phyloP scores from a whole-genome alignment of 768 basidiomycete species.

The Suillus clintonianus region DNA sequence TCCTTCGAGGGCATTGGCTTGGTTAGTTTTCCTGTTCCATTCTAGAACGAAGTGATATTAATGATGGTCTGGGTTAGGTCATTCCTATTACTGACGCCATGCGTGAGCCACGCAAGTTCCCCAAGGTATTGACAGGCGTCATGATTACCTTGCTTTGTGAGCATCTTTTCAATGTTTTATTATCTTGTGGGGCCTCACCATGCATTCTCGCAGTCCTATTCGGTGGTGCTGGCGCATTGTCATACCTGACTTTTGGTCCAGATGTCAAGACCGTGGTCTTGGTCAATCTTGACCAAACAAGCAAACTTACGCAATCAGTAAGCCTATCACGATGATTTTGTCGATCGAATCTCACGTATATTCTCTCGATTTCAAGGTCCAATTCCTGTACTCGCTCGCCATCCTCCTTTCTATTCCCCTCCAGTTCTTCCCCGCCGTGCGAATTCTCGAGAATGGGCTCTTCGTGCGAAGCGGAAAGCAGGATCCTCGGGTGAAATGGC shows the following conservation, averaged over 20 bases:
- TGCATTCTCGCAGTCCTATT: slow-evolving; percentile 60
- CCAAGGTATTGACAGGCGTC: slow-evolving; percentile 81
- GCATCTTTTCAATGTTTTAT: slow-evolving; percentile 18
- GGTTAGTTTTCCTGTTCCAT: slow-evolving; percentile 41
- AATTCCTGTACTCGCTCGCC: slow-evolving; percentile 88
- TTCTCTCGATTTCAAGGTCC: slow-evolving; percentile 47
- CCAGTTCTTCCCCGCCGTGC: slow-evolving; percentile 96
- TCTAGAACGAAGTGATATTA: slow-evolving; percentile 3
- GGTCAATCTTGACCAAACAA: slow-evolving; percentile 84
- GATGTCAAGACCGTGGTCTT: slow-evolving; percentile 92
- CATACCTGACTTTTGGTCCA: slow-evolving; percentile 86
- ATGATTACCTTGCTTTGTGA: slow-evolving; percentile 83
- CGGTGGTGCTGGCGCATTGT: slow-evolving; percentile 83
- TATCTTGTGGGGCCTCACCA: slow-evolving; percentile 7
- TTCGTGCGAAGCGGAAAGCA: slow-evolving; percentile 88
- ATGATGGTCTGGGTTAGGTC: slow-evolving; percentile 44
- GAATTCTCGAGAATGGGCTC: slow-evolving; percentile 95
- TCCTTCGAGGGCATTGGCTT: slow-evolving; percentile 98
- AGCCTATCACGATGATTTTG: slow-evolving; percentile 27
- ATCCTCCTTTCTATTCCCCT: slow-evolving; percentile 91
- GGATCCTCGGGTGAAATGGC: slow-evolving; percentile 86
- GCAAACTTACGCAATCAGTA: slow-evolving; percentile 87
- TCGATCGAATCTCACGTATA: slow-evolving; percentile 1
- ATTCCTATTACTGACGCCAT: slow-evolving; percentile 98
- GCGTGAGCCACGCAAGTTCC: slow-evolving; percentile 94